phyloP scores from a whole-genome alignment of 129 eudicot species.

The Pittosporum tobira region DNA sequence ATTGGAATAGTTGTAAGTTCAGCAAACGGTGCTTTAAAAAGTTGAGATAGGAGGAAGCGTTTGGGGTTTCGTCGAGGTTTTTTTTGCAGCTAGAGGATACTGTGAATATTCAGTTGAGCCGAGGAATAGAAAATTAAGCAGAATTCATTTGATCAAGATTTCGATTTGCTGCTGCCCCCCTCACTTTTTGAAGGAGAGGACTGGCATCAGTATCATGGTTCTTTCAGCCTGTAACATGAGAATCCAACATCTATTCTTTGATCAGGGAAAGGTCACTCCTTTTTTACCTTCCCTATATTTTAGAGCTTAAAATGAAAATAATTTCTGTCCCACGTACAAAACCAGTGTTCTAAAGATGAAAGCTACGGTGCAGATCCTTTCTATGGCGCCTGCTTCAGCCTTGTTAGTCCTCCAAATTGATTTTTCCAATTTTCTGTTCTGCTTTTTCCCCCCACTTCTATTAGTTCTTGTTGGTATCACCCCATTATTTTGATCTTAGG shows the following conservation, averaged over 20 bases:
- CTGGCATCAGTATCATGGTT: conserved; percentile 28
- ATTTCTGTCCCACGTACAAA: conserved; percentile 9
- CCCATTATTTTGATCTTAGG: conserved; percentile 23
- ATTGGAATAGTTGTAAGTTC: conserved; percentile 49
- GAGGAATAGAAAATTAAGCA: conserved; percentile 29
- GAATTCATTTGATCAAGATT: conserved; percentile 14
- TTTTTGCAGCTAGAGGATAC: conserved; percentile 25
- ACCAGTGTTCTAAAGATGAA: conserved; percentile 13
- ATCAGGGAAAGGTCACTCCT: conserved; percentile 33
- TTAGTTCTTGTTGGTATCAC: background rate
- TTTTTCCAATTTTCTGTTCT: conserved; percentile 11
- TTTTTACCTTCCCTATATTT: conserved; percentile 25
- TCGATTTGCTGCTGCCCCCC: conserved; percentile 24
- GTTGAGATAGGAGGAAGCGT: conserved; percentile 11
- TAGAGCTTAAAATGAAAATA: conserved; percentile 25
- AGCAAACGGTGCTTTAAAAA: conserved; percentile 13
- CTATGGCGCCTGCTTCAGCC: conserved; percentile 17
- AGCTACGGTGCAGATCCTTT: conserved; percentile 23
- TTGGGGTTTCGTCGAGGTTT: conserved; percentile 14
- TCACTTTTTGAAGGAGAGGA: conserved; percentile 25
- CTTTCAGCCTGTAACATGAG: conserved; percentile 55
- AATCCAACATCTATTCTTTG: conserved; percentile 33
- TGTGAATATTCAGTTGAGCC: conserved; percentile 26
- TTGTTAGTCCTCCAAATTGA: conserved; percentile 18
- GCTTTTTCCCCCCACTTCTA: background rate